A percentile compares a stretch with the other conserved stretches of the same genome.
These are phyloP conservation scores for Hirschfeldia incana DNA, from an alignment of 345 rosid species.

Conservation along the genomic window DNA sequence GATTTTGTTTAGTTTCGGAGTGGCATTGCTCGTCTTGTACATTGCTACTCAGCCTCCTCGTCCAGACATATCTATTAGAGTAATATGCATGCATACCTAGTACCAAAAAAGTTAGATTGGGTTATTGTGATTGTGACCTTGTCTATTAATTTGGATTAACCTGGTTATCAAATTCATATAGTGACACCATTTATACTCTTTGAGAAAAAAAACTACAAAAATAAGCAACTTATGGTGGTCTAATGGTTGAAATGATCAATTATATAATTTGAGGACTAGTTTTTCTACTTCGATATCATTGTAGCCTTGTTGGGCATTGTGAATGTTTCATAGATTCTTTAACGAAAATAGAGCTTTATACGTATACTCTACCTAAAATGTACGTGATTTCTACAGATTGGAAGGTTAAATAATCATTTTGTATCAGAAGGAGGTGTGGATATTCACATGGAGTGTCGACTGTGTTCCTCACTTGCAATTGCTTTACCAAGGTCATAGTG, in stretches of 20 bases:
- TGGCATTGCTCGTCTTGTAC: slow-evolving; percentile 81
- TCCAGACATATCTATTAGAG: slow-evolving; percentile 68
- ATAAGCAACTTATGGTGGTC: neutral
- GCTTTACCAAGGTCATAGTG: slow-evolving; percentile 49
- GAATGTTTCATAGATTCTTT: neutral
- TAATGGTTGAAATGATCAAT: too few relatives aligned
- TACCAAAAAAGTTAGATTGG: neutral
- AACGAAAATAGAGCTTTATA: neutral
- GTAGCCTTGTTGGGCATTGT: neutral
- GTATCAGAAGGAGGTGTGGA: slow-evolving; percentile 75
- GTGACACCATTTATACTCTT: neutral
- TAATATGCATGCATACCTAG: slow-evolving; percentile 29
- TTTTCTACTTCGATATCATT: neutral
- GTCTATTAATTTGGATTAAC: neutral
- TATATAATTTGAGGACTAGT: too few relatives aligned
- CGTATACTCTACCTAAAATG: slow-evolving; percentile 3
- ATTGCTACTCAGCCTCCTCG: slow-evolving; percentile 78
- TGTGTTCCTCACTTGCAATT: slow-evolving; percentile 70
- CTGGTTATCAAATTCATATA: neutral
- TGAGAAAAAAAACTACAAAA: neutral
- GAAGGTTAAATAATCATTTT: slow-evolving; percentile 45
- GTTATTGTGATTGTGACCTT: neutral
- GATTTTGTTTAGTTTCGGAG: slow-evolving; percentile 60
- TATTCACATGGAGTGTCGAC: slow-evolving; percentile 63
- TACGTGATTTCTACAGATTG: slow-evolving; percentile 47